Base-by-base conservation (phyloP, 306 rosid genomes). In the Elaeagnus macrophylla region DNA sequence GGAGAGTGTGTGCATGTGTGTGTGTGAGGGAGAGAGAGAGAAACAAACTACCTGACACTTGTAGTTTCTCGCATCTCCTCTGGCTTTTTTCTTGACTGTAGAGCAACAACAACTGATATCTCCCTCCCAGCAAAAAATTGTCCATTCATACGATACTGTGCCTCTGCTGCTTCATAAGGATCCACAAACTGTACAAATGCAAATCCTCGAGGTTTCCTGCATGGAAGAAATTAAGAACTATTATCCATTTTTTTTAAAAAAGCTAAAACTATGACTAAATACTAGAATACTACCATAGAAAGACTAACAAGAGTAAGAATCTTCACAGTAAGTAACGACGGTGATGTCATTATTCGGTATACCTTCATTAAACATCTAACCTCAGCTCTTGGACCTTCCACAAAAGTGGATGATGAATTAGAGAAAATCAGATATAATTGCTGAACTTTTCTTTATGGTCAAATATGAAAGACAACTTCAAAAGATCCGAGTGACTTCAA, bases 161-260 rank as follows among this genome's bases (percentile, higher is more conserved):
- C 99, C 73, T 93, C 99, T 8, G 94, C 81, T 53, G 96, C 99
- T 2, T 87, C 99, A 57, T 87, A 78, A 13, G 89, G 39, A 82
- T 93, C 99, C 69, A 87, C 88, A 80, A 93, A 93, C 67, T 93
- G 91, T 67, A 93, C 89, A 69, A 93, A 93, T 64, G 99, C 99
- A 79, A 93, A 93, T 58, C 99, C 99, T 15, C 99, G 94, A 61
- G 99, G 96, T 64, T 87, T 81, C 68, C 99, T 93, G 78, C 69
- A 81, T 6, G 68, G 48, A 78, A 69, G 54, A 73, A n/a, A n/a
- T n/a, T n/a, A 25, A 36, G 19, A 60, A 14, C 42, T 66, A 39
- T 62, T 51, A 66, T 45, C 75, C 76, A 60, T 64, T n/a, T n/a
- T n/a, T n/a, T n/a, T n/a, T 66, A 60, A 59, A 53, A 70, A 57